Evolutionary conservation across 768 basidiomycete genomes (phyloP), one percentile per base, ranked within the genome.

Genomic region (Pleurotus cornucopiae): DNA sequence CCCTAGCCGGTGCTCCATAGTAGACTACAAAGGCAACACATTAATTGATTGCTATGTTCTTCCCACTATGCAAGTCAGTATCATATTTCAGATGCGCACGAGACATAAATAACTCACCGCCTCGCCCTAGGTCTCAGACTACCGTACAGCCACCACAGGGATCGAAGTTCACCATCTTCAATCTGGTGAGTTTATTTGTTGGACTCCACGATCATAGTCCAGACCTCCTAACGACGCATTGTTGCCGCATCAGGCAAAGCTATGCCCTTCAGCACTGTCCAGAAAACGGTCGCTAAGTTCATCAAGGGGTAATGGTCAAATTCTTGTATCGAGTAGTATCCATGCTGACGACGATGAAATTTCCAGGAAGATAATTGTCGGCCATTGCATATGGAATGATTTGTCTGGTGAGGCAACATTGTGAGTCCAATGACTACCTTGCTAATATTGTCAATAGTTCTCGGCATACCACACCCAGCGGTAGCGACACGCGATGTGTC

Each of bases 361-460:
- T 9, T 18, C 39, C 18, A 53, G 51, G 21, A 53, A 53, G 41
- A 41, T 53, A 14, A 37, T 53, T 40, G 81, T 93, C 23, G 90
- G 91, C 16, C 87, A 93, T 68, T 75, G 81, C 64, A 73, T 91
- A 13, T 93, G 89, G 89, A 81, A 85, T 60, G 90, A 92, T 64
- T 78, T 91, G 26, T 87, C 88, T 48, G 89, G 89, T 88, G 68
- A 51, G 72, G 64, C 30, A 34, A 34, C 30, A 11, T 34, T 34
- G 0, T 34, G 30, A 34, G 7, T 7, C 7, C 30, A 34, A 11
- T 7, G 30, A 34, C 30, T 11, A 34, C 30, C 30, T 9, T 60
- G 46, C 26, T 38, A 49, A 46, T 57, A 39, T 41, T 37, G 40
- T 61, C 39, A 58, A 25, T 63, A 89, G 89, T 92, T 14, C 78